phyloP scores from a whole-genome alignment of 148 eudicot species.

The Camellia lanceoleosa region DNA sequence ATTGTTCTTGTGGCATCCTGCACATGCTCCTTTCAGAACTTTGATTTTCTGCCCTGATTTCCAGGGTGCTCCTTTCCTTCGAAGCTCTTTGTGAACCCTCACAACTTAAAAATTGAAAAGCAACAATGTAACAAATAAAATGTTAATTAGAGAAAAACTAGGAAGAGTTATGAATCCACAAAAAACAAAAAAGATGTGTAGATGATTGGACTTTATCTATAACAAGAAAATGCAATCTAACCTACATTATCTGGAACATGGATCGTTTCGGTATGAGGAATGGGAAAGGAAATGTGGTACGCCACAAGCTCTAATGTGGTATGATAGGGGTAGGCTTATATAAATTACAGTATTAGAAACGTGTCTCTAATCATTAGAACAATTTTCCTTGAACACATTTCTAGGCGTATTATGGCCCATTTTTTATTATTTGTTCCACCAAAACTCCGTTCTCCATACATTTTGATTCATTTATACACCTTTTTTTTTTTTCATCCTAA shows the following conservation, averaged over 20 bases:
- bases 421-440: no score
- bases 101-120: conserved; percentile 39
- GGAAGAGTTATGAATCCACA: background rate
- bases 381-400: no score
- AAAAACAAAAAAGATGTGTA: background rate
- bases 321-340: no score
- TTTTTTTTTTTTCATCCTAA: no score
- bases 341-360: no score
- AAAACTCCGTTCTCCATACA: no score
- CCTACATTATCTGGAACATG: background rate
- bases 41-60: conserved; percentile 61
- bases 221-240: background rate
- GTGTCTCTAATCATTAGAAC: no score
- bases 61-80: conserved; percentile 55
- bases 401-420: no score
- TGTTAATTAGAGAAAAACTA: background rate
- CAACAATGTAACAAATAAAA: conserved; percentile 1
- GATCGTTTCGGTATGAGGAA: no score
- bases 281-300: no score
- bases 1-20: conserved; percentile 48
- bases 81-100: conserved; percentile 54
- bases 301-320: no score
- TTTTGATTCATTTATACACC: no score
- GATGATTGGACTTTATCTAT: background rate
- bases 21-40: conserved; percentile 66